These are phyloP conservation scores for Cadophora gregata DNA, from an alignment of 2,329 filamentous ascomycete genomes.

Conservation along the genomic window DNA sequence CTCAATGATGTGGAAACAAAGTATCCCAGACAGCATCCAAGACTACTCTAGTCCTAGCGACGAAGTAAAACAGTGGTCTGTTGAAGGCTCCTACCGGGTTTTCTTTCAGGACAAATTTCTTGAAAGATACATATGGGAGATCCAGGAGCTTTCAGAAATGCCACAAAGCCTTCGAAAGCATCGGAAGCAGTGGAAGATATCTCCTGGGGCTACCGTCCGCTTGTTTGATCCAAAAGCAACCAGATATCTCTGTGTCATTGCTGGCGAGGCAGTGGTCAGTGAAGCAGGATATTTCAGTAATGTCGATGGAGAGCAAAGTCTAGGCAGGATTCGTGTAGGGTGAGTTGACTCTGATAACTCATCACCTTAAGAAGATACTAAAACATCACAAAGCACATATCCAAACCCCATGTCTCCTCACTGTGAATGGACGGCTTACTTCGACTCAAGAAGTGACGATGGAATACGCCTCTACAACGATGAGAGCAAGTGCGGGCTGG, in stretches of 20 bases:
- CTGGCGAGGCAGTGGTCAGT: not conserved
- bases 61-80: not conserved
- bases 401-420: too few species aligned
- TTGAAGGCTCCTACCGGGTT: not conserved
- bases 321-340: too few species aligned
- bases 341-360: too few species aligned
- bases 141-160: not conserved
- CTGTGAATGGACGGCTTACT: too few species aligned
- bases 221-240: not conserved
- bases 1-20: not conserved
- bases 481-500: too few species aligned
- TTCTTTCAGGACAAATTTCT: not conserved
- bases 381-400: too few species aligned
- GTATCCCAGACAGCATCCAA: not conserved
- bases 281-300: too few species aligned
- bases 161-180: not conserved
- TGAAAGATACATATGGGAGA: not conserved
- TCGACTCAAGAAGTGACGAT: too few species aligned
- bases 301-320: too few species aligned
- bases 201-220: not conserved
- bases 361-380: too few species aligned
- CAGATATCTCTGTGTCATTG: not conserved
- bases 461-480: too few species aligned
- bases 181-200: not conserved
- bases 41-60: not conserved